A percentile compares a stretch with the other conserved stretches of the same genome.
Conservation (phyloP, 352 stramenopile species). For the Phytophthora kernoviae region DNA sequence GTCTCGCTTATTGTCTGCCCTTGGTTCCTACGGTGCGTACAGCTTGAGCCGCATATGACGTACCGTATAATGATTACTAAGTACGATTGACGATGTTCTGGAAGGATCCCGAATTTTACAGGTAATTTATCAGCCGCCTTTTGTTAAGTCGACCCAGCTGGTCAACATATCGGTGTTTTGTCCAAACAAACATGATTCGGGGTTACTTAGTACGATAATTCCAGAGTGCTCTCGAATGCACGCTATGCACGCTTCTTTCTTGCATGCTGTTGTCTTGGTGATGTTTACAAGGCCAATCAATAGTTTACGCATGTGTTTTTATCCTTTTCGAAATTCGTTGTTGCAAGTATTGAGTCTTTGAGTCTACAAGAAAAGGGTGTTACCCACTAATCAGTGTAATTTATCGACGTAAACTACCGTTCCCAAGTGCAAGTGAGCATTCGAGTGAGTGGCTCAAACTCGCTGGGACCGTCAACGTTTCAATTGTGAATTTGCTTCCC, state of each 20-base stretch:
- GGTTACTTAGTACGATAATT: too few relatives aligned
- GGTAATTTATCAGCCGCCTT: not conserved
- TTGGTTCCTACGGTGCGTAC: not conserved
- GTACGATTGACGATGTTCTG: conserved; percentile 26
- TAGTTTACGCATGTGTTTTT: not conserved
- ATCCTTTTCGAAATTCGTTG: too few relatives aligned
- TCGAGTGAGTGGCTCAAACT: conserved; percentile 25
- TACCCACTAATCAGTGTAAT: not conserved
- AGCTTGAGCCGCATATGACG: too few relatives aligned
- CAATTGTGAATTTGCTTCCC: conserved; percentile 37
- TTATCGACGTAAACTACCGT: not conserved
- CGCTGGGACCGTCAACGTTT: conserved; percentile 14
- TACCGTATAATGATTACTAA: conserved; percentile 13
- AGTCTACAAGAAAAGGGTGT: not conserved
- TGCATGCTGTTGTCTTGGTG: too few relatives aligned
- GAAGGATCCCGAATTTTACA: conserved; percentile 28
- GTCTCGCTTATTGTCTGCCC: too few relatives aligned
- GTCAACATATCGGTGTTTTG: not conserved
- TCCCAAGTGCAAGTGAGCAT: conserved; percentile 21
- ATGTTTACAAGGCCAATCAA: too few relatives aligned
- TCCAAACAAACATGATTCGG: too few relatives aligned
- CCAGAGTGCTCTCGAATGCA: too few relatives aligned
- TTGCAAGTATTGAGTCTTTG: too few relatives aligned
- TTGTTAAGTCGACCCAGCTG: not conserved
- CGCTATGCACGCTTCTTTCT: too few relatives aligned